phyloP scores from a whole-genome alignment of 495 filamentous ascomycete genomes.

The Hyaloscypha bicolor region DNA sequence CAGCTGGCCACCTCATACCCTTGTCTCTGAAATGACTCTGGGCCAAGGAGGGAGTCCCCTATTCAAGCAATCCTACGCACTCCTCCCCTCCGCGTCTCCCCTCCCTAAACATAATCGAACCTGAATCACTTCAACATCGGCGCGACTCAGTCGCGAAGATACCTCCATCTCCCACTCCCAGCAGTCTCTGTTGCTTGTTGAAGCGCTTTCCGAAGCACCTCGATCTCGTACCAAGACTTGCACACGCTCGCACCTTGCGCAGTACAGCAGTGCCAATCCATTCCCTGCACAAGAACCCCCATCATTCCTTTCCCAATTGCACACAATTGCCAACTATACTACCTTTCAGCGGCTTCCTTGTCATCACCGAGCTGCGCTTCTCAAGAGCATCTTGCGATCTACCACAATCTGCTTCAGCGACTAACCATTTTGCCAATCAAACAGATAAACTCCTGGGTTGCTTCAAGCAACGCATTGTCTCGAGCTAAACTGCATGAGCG shows the following conservation, averaged over 20 bases:
- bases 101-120: neutral
- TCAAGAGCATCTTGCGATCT: neutral
- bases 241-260: neutral
- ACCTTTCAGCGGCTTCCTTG: neutral
- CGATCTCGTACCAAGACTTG: neutral
- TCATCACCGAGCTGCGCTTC: neutral
- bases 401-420: neutral
- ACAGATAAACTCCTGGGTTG: neutral
- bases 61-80: neutral
- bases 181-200: neutral
- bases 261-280: too few species aligned
- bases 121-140: neutral
- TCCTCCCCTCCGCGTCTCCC: neutral
- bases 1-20: neutral
- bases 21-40: neutral
- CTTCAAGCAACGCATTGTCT: neutral
- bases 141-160: neutral
- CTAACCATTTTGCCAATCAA: neutral
- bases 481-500: neutral
- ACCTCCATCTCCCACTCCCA: neutral
- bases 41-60: neutral
- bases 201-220: neutral
- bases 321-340: neutral
- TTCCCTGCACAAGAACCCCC: neutral
- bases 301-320: neutral